Percentiles rank a stretch among this genome's conserved stretches.
phyloP scores from a whole-genome alignment of 139 green algal species.

The Volvox reticuliferus region DNA sequence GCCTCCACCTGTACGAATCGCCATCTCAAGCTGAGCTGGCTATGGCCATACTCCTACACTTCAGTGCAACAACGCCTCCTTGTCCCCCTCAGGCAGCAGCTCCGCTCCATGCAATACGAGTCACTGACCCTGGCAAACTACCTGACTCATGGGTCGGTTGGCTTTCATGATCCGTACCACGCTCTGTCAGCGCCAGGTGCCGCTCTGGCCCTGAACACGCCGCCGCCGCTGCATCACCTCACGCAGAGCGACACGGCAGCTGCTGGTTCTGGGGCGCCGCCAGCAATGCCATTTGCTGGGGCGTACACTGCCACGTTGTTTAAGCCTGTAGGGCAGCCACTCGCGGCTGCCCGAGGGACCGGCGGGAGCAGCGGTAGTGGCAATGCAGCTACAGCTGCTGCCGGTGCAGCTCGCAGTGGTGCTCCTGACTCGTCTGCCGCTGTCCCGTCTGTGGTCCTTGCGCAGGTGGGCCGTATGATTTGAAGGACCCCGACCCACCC shows the following conservation, averaged over 20 bases:
- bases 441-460: not conserved
- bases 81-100: conserved; percentile 28
- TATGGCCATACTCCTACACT: too few species aligned
- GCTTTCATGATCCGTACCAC: not conserved
- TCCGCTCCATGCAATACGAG: conserved; percentile 49
- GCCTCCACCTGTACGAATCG: too few species aligned
- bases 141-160: conserved; percentile 9
- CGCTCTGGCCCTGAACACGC: not conserved
- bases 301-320: conserved; percentile 1
- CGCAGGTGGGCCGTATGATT: not conserved
- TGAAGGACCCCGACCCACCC: too few species aligned
- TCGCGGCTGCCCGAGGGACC: not conserved
- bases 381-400: not conserved
- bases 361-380: not conserved
- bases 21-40: too few species aligned
- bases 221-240: not conserved
- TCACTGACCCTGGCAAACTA: conserved; percentile 18
- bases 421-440: not conserved
- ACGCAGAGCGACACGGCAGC: not conserved
- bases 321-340: not conserved
- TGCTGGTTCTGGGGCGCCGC: not conserved
- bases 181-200: not conserved
- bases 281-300: not conserved
- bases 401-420: not conserved
- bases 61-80: too few species aligned